Evolutionary conservation across 129 eudicot genomes (phyloP).

Genomic region (Lactuca sativa): DNA sequence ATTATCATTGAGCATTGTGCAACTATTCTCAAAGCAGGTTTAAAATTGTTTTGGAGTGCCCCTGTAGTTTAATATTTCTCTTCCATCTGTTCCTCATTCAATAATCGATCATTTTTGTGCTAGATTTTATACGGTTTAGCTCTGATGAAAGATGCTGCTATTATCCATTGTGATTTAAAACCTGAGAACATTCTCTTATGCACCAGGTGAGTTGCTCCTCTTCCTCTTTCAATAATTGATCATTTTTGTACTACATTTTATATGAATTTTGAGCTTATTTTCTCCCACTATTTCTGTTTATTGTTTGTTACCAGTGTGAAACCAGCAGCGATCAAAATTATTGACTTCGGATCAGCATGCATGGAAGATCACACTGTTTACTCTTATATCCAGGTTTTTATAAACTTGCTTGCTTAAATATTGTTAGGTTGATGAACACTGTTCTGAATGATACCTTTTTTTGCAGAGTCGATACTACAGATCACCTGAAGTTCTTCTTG

Average conservation of each 20-base stretch:
- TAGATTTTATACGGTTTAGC: constrained; percentile 90
- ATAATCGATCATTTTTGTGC: constrained; percentile 22
- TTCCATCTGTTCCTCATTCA: constrained; percentile 10
- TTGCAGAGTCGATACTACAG: constrained; percentile 98
- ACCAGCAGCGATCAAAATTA: constrained; percentile 90
- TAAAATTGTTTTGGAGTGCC: neutral
- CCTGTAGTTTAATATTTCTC: neutral
- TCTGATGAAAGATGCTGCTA: constrained; percentile 97
- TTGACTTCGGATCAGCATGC: constrained; percentile 99
- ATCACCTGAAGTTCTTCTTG: constrained; percentile 99
- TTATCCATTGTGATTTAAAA: constrained; percentile 96
- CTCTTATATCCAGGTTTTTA: constrained; percentile 87
- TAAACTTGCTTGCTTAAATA: constrained; percentile 19
- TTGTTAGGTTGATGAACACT: constrained; percentile 25
- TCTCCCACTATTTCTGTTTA: constrained; percentile 20
- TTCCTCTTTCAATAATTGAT: too few relatives aligned
- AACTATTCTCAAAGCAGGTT: constrained; percentile 95
- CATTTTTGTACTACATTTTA: neutral
- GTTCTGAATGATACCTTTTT: constrained; percentile 21
- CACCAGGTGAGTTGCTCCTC: constrained; percentile 55
- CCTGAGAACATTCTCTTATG: constrained; percentile 96
- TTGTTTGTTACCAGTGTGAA: constrained; percentile 54
- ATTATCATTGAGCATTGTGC: constrained; percentile 84
- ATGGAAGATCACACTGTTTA: constrained; percentile 97
- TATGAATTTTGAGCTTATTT: constrained; percentile 8